These are phyloP conservation scores for Penicillium sp. DNA, from an alignment of 2,329 filamentous ascomycete species.

Conservation along the genomic window DNA sequence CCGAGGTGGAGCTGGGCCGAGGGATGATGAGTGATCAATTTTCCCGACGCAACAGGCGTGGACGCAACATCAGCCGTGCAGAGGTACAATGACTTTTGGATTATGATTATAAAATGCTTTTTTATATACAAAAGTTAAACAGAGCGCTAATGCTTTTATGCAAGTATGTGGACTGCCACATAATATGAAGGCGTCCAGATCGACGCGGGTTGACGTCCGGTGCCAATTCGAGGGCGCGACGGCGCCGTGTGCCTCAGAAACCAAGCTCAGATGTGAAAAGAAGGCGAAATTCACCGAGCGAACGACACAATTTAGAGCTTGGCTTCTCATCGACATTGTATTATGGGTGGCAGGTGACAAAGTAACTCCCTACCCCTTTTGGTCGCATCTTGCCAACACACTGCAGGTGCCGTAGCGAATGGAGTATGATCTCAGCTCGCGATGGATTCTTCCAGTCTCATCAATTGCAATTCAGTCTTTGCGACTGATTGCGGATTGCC, in stretches of 20 bases:
- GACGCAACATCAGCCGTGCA: too few species aligned
- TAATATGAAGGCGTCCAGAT: not conserved
- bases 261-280: too few species aligned
- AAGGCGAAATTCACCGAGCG: too few species aligned
- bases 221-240: not conserved
- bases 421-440: too few species aligned
- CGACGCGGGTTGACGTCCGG: not conserved
- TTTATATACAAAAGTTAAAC: not conserved
- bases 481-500: conserved; percentile 24
- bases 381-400: too few species aligned
- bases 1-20: conserved; percentile 24
- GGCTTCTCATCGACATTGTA: too few species aligned
- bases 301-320: too few species aligned
- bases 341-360: too few species aligned
- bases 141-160: not conserved
- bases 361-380: too few species aligned
- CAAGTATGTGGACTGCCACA: not conserved
- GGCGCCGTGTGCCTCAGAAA: too few species aligned
- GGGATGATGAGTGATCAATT: conserved; percentile 29
- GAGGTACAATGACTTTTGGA: not conserved
- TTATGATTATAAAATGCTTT: too few species aligned
- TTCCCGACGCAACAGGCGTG: not conserved
- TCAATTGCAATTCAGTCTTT: conserved; percentile 6
- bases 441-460: not conserved
- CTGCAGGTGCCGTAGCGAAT: too few species aligned